phyloP scores from a whole-genome alignment of 495 filamentous ascomycete species.

The Pyrenula aspistea region DNA sequence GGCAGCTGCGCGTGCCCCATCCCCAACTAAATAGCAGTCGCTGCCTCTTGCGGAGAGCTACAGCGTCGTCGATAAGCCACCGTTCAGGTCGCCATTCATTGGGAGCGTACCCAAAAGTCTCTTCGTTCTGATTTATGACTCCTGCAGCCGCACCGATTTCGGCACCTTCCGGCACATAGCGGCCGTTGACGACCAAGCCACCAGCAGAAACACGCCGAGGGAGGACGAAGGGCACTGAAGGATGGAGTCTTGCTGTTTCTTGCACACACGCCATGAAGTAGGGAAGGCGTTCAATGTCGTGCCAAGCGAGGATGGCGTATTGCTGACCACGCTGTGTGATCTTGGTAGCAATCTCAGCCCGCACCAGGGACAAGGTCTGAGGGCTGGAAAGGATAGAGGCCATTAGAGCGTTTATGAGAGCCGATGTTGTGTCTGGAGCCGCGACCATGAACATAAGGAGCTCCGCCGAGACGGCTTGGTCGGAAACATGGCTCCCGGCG shows the following conservation, averaged over 20 bases:
- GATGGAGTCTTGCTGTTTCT: constrained; percentile 35
- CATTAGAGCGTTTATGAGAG: constrained; percentile 41
- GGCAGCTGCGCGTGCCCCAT: not conserved
- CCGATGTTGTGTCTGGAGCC: constrained; percentile 53
- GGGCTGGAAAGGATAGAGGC: constrained; percentile 36
- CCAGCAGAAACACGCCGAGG: constrained; percentile 30
- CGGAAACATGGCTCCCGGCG: constrained; percentile 15
- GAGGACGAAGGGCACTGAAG: constrained; percentile 30
- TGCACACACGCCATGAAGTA: constrained; percentile 40
- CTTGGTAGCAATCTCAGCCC: constrained; percentile 39
- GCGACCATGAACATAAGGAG: constrained; percentile 44
- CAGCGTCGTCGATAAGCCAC: not conserved
- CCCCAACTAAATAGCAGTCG: not conserved
- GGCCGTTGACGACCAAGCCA: constrained; percentile 40
- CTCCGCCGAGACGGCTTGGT: constrained; percentile 33
- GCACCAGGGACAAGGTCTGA: constrained; percentile 35
- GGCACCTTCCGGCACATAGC: constrained; percentile 42
- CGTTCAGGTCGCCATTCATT: not conserved
- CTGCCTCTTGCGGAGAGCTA: not conserved
- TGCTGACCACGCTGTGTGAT: constrained; percentile 15
- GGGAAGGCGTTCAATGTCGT: constrained; percentile 27
- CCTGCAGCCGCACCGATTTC: constrained; percentile 44
- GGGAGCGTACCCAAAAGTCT: constrained; percentile 36
- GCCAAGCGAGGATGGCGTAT: constrained; percentile 10
- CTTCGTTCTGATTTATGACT: constrained; percentile 35